Evolutionary conservation across 2,329 filamentous ascomycete species (phyloP).

Genomic region (Stemphylium beticola): DNA sequence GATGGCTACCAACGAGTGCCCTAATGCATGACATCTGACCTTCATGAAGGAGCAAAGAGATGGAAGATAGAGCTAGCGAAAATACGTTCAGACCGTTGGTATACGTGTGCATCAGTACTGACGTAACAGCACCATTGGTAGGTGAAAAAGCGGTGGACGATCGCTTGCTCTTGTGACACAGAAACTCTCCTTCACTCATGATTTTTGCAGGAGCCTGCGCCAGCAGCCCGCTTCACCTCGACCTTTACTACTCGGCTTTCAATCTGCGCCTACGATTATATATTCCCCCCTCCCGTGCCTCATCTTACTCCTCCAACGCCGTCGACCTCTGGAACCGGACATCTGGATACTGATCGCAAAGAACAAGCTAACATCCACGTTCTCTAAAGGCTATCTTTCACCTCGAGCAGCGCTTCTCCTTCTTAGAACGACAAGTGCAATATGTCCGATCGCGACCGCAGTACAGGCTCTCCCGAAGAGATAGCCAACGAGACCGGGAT

Average conservation of each 20-base stretch:
- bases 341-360: neutral
- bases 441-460: constrained; percentile 3
- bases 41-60: too few species aligned
- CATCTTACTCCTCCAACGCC: neutral
- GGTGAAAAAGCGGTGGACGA: neutral
- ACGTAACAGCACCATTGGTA: neutral
- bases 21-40: too few species aligned
- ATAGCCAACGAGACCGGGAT: neutral
- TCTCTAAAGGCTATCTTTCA: neutral
- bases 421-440: neutral
- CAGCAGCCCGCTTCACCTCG: neutral
- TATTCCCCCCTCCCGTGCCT: neutral
- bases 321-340: neutral
- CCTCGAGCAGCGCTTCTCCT: neutral
- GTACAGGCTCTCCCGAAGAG: neutral
- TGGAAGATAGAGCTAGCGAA: too few species aligned
- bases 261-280: neutral
- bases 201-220: neutral
- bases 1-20: too few species aligned
- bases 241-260: neutral
- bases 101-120: too few species aligned
- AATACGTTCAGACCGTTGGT: too few species aligned
- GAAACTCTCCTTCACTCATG: constrained; percentile 1
- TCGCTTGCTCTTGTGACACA: neutral
- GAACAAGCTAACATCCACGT: neutral